Evolutionary conservation across 441 rosid genomes (phyloP).

Genomic region (Eruca vesicaria): DNA sequence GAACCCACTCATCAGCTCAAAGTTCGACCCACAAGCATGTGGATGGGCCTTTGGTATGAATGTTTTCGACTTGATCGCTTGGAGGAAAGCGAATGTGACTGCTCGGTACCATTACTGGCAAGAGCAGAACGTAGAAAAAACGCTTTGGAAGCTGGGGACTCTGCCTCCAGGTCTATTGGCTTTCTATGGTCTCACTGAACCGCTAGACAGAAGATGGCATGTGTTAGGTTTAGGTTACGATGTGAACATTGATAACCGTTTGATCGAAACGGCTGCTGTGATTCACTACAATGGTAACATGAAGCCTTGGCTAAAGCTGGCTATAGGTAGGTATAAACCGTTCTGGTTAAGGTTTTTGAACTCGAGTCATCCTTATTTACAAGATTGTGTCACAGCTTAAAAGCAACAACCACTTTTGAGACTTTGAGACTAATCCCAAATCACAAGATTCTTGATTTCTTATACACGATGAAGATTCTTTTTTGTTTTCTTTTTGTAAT

Average conservation of each 20-base stretch:
- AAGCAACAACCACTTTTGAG: conserved; percentile 29
- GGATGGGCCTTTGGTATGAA: conserved; percentile 98
- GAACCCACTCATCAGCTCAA: conserved; percentile 75
- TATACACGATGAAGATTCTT: conserved; percentile 23
- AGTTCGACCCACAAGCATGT: conserved; percentile 68
- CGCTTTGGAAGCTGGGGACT: neutral
- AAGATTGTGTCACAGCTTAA: conserved; percentile 52
- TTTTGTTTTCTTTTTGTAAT: conserved; percentile 24
- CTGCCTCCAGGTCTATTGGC: neutral
- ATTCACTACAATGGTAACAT: conserved; percentile 87
- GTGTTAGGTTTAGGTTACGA: conserved; percentile 90
- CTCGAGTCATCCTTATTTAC: conserved; percentile 65
- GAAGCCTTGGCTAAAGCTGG: conserved; percentile 95
- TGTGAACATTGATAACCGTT: conserved; percentile 70
- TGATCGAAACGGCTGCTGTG: conserved; percentile 91
- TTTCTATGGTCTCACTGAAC: conserved; percentile 73
- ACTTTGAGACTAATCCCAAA: neutral
- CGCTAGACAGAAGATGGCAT: conserved; percentile 94
- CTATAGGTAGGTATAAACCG: conserved; percentile 76
- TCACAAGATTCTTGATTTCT: conserved; percentile 1
- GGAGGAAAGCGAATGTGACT: conserved; percentile 34
- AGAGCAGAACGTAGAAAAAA: neutral
- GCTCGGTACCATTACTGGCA: neutral
- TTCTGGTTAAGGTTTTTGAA: conserved; percentile 80
- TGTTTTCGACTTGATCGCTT: conserved; percentile 60